Evolutionary conservation across 805 yeast genomes (phyloP).

Genomic region (Ogataea wickerhamii): DNA sequence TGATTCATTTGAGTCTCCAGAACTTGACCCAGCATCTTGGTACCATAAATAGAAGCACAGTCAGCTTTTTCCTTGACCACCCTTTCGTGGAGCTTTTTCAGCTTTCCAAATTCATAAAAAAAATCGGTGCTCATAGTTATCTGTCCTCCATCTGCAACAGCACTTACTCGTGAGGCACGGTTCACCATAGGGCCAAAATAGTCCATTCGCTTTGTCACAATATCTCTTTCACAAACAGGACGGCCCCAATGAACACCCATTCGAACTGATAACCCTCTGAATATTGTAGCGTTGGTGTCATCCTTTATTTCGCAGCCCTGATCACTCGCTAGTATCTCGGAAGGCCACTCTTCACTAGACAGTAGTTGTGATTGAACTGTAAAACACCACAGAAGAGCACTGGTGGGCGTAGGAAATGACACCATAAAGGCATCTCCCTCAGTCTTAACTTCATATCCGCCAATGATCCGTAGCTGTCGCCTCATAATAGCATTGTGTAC

Average conservation of each 20-base stretch:
- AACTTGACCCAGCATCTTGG: conserved; percentile 33
- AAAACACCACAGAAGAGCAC: conserved; percentile 92
- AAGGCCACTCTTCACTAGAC: conserved; percentile 88
- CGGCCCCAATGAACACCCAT: conserved; percentile 99
- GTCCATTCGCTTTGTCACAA: conserved; percentile 96
- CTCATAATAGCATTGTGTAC: conserved; percentile 94
- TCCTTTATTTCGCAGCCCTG: conserved; percentile 83
- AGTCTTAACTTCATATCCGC: conserved; percentile 97
- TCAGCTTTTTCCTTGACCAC: conserved; percentile 32
- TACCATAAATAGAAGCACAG: conserved; percentile 42
- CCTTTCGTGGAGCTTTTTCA: conserved; percentile 46
- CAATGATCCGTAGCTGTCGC: conserved; percentile 83
- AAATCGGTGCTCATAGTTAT: conserved; percentile 83
- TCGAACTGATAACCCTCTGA: conserved; percentile 88
- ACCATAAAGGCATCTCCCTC: conserved; percentile 99
- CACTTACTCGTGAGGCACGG: conserved; percentile 86
- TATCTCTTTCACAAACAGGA: conserved; percentile 93
- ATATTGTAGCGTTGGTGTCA: conserved; percentile 52
- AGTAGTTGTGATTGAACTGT: conserved; percentile 82
- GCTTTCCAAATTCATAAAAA: conserved; percentile 61
- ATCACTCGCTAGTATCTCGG: conserved; percentile 77
- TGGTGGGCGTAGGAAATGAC: conserved; percentile 86
- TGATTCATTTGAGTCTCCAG: conserved; percentile 63
- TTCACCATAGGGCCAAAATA: conserved; percentile 99
- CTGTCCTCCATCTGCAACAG: conserved; percentile 98